These are phyloP conservation scores for Hygrocybe coccinea DNA, from an alignment of 768 basidiomycete genomes.

Conservation along the genomic window DNA sequence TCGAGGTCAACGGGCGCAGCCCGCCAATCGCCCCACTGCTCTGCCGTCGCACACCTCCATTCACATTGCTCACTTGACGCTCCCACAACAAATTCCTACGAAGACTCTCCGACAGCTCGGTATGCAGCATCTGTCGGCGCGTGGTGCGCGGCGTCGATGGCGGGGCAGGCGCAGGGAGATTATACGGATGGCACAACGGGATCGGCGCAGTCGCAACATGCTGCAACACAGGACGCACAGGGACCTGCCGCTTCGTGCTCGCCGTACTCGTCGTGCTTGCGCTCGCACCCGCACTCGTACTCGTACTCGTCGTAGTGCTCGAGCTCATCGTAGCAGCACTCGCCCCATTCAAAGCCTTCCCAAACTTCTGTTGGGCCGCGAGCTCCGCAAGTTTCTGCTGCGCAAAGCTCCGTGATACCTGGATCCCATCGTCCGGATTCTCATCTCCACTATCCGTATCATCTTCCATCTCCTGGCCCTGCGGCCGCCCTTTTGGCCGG, in stretches of 20 bases:
- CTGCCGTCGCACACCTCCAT: slow-evolving; percentile 33
- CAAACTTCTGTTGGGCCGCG: too few species aligned
- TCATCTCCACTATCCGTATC: slow-evolving; percentile 50
- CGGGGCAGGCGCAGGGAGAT: slow-evolving; percentile 57
- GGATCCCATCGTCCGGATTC: slow-evolving; percentile 39
- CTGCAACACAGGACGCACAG: slow-evolving; percentile 2
- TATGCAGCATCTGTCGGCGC: slow-evolving; percentile 74
- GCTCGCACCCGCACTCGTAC: slow-evolving; percentile 5
- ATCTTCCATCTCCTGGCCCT: slow-evolving; percentile 65
- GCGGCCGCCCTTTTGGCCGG: slow-evolving; percentile 60
- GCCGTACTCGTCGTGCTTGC: slow-evolving; percentile 7
- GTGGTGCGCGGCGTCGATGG: slow-evolving; percentile 85
- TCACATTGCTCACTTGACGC: slow-evolving; percentile 56
- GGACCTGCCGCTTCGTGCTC: background rate
- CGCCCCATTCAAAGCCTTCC: too few species aligned
- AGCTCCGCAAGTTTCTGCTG: slow-evolving; percentile 61
- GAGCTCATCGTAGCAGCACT: slow-evolving; percentile 2
- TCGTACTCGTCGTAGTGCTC: background rate
- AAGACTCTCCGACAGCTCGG: slow-evolving; percentile 81
- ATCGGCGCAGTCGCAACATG: slow-evolving; percentile 44
- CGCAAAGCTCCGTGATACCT: slow-evolving; percentile 63
- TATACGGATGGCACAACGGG: slow-evolving; percentile 63
- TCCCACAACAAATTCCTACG: slow-evolving; percentile 80
- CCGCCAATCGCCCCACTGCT: slow-evolving; percentile 21
- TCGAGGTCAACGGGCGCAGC: slow-evolving; percentile 28